Percentiles rank a stretch among this genome's conserved stretches.
Evolutionary conservation across 352 stramenopile species (phyloP).

Genomic region (Phytophthora megakarya): DNA sequence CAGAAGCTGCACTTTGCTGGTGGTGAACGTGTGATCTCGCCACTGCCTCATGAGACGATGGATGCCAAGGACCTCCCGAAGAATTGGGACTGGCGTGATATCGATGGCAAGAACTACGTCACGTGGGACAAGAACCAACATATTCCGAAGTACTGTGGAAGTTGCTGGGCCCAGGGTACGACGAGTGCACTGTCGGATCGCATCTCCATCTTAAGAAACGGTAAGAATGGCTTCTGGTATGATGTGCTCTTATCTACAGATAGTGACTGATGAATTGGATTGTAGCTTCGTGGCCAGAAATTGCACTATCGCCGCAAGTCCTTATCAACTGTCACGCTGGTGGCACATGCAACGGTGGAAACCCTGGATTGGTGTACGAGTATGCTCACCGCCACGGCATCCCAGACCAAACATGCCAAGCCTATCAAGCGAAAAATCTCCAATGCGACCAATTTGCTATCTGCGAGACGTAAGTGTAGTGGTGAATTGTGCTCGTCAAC

Average conservation of each 20-base stretch:
- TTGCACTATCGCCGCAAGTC: slow-evolving; percentile 78
- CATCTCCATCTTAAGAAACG: slow-evolving; percentile 91
- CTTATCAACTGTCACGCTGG: slow-evolving; percentile 88
- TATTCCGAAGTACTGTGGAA: slow-evolving; percentile 94
- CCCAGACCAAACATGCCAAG: slow-evolving; percentile 92
- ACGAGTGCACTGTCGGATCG: slow-evolving; percentile 90
- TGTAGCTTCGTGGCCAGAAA: slow-evolving; percentile 79
- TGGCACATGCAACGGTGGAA: slow-evolving; percentile 79
- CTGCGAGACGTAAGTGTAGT: slow-evolving; percentile 73
- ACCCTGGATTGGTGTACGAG: slow-evolving; percentile 83
- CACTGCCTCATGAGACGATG: slow-evolving; percentile 79
- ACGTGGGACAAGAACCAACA: slow-evolving; percentile 99
- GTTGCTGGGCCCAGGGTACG: slow-evolving; percentile 91
- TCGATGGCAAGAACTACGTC: slow-evolving; percentile 94
- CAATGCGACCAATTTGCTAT: slow-evolving; percentile 75
- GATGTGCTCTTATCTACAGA: background rate
- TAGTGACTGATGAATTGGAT: slow-evolving; percentile 5
- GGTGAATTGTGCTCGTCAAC: background rate
- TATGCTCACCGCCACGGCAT: slow-evolving; percentile 90
- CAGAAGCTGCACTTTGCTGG: slow-evolving; percentile 67
- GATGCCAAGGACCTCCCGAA: slow-evolving; percentile 87
- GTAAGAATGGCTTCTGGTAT: slow-evolving; percentile 40
- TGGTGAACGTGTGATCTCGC: slow-evolving; percentile 73
- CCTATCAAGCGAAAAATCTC: slow-evolving; percentile 89
- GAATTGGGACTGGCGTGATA: slow-evolving; percentile 94